These are phyloP conservation scores for Athelia sp. DNA, from an alignment of 1,284 basidiomycete species.

Conservation along the genomic window DNA sequence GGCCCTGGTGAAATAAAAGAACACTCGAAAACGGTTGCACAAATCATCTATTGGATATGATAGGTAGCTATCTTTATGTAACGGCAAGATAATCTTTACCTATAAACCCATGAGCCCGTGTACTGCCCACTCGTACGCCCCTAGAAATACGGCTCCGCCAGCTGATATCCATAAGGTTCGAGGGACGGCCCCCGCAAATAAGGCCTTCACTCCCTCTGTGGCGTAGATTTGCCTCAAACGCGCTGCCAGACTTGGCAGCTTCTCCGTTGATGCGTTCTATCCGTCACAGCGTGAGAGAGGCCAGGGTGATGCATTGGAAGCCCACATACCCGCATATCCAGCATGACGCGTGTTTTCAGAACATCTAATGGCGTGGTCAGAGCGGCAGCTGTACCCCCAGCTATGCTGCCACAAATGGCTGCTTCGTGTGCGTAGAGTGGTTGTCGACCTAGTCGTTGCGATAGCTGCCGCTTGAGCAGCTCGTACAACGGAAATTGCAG, in stretches of 20 bases:
- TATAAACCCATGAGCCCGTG: slow-evolving; percentile 18
- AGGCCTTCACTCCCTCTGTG: slow-evolving; percentile 68
- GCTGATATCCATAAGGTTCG: slow-evolving; percentile 94
- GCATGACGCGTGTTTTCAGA: slow-evolving; percentile 96
- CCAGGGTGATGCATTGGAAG: slow-evolving; percentile 3
- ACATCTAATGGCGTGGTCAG: slow-evolving; percentile 95
- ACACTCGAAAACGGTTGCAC: no score
- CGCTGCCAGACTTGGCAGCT: slow-evolving; percentile 47
- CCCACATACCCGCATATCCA: slow-evolving; percentile 72
- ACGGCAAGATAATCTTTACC: no score
- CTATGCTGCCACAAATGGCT: slow-evolving; percentile 86
- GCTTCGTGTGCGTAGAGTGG: slow-evolving; percentile 79
- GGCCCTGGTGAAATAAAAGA: no score
- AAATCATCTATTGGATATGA: no score
- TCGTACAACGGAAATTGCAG: slow-evolving; percentile 98
- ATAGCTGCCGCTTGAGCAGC: slow-evolving; percentile 68
- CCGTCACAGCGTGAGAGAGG: not conserved
- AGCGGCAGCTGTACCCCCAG: slow-evolving; percentile 88
- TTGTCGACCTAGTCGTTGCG: slow-evolving; percentile 44
- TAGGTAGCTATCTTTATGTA: no score
- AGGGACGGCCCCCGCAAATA: slow-evolving; percentile 88
- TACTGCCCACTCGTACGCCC: slow-evolving; percentile 81
- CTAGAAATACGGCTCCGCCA: slow-evolving; percentile 95
- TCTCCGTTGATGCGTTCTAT: slow-evolving; percentile 45
- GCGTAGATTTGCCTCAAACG: slow-evolving; percentile 65